These are phyloP conservation scores for Arthrobotrys iridis DNA, from an alignment of 2,329 filamentous ascomycete species.

Conservation along the genomic window DNA sequence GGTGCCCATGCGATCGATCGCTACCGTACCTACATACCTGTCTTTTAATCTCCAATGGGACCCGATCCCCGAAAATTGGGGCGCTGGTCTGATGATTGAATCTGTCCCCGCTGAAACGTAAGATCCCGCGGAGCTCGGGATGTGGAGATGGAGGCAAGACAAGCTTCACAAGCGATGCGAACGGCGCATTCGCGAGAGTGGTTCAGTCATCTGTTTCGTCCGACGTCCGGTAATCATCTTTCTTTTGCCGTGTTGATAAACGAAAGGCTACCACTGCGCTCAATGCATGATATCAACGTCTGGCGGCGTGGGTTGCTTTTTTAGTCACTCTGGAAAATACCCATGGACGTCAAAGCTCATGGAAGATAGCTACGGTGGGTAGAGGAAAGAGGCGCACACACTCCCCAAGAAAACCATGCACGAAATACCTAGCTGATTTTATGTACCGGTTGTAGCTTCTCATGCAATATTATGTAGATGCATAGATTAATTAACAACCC, in stretches of 20 bases:
- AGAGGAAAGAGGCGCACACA: too few relatives aligned
- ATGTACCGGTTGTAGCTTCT: slow-evolving; percentile 1
- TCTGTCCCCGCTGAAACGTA: neutral
- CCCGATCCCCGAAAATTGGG: slow-evolving; percentile 2
- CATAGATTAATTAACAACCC: slow-evolving; percentile 31
- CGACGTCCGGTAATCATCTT: slow-evolving; percentile 10
- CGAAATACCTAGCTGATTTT: slow-evolving; percentile 14
- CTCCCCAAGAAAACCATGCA: too few relatives aligned
- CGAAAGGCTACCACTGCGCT: too few relatives aligned
- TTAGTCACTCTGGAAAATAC: too few relatives aligned
- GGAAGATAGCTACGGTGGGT: too few relatives aligned
- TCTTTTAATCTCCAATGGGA: slow-evolving; percentile 2
- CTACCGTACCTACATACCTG: slow-evolving; percentile 22
- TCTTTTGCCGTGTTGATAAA: too few relatives aligned
- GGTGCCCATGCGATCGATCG: slow-evolving; percentile 15
- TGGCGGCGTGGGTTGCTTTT: too few relatives aligned
- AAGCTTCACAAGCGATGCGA: slow-evolving; percentile 19
- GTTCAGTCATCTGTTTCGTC: slow-evolving; percentile 16
- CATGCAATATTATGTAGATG: slow-evolving; percentile 49
- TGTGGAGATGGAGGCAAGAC: neutral
- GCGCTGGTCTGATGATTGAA: slow-evolving; percentile 15
- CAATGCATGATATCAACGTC: too few relatives aligned
- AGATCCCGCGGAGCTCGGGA: neutral
- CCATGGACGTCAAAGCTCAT: too few relatives aligned
- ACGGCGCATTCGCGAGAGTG: slow-evolving; percentile 15